Percentiles rank a stretch among this genome's conserved stretches.
phyloP scores from a whole-genome alignment of 1,139 yeast genomes.

The Tardiomyces blankii region DNA sequence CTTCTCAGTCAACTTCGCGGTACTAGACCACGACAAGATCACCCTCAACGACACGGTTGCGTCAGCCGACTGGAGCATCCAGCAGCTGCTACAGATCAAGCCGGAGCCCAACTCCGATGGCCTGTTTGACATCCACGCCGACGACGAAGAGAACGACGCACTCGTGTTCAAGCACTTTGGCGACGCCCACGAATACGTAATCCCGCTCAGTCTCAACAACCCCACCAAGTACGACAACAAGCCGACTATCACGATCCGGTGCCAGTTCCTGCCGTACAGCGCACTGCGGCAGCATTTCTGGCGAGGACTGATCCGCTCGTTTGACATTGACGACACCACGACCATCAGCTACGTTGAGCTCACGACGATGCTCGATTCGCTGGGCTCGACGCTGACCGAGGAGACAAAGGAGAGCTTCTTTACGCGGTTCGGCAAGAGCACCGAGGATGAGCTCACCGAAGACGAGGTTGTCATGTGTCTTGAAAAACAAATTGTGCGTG shows the following conservation, averaged over 20 bases:
- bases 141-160: background rate
- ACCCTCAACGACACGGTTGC: conserved; percentile 82
- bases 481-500: conserved; percentile 26
- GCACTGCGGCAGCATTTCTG: conserved; percentile 60
- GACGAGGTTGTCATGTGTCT: conserved; percentile 52
- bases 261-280: conserved; percentile 58
- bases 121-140: conserved; percentile 6
- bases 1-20: conserved; percentile 56
- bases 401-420: conserved; percentile 38
- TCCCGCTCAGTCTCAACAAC: conserved; percentile 29
- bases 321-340: conserved; percentile 34
- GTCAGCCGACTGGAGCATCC: conserved; percentile 40
- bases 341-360: conserved; percentile 45
- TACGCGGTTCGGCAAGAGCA: conserved; percentile 32
- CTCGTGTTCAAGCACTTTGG: background rate
- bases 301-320: conserved; percentile 50
- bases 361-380: conserved; percentile 45
- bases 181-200: conserved; percentile 11
- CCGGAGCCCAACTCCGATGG: conserved; percentile 20
- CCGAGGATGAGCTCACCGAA: conserved; percentile 43
- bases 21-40: conserved; percentile 75
- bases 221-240: background rate
- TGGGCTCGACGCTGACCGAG: conserved; percentile 49
- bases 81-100: conserved; percentile 34
- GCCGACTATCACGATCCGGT: conserved; percentile 50